phyloP scores from a whole-genome alignment of 345 rosid genomes.

The Balakata baccata region DNA sequence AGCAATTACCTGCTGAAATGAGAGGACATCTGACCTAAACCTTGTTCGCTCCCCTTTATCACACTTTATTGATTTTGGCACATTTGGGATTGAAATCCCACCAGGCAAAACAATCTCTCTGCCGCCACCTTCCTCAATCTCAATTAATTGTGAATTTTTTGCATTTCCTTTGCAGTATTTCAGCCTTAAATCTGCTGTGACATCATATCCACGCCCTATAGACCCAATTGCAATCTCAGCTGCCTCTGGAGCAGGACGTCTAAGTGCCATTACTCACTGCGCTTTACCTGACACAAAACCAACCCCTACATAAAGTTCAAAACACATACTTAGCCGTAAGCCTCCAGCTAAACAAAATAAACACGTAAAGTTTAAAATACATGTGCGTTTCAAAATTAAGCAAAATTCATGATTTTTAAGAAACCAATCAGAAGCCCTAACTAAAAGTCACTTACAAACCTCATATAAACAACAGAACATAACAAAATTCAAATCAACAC shows the following conservation, averaged over 20 bases:
- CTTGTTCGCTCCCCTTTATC: conserved; percentile 91
- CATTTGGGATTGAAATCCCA: conserved; percentile 69
- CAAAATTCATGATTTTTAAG: background rate
- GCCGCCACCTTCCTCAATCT: conserved; percentile 55
- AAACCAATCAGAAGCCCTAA: background rate
- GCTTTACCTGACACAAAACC: conserved; percentile 16
- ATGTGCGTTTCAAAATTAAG: background rate
- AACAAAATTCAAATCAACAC: background rate
- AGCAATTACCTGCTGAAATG: conserved; percentile 75
- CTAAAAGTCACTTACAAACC: conserved; percentile 1
- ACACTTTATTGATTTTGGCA: conserved; percentile 80
- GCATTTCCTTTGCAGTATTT: conserved; percentile 71
- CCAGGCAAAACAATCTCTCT: conserved; percentile 74
- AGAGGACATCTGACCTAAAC: conserved; percentile 75
- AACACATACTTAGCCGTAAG: background rate
- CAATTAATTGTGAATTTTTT: conserved; percentile 54
- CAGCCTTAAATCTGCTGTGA: conserved; percentile 66
- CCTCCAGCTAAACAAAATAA: conserved; percentile 1
- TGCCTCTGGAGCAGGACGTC: conserved; percentile 65
- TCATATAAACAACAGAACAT: background rate
- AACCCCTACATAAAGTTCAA: conserved; percentile 20
- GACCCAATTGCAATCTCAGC: conserved; percentile 84
- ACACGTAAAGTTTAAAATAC: background rate
- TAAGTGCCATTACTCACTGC: conserved; percentile 63
- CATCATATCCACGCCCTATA: conserved; percentile 86